phyloP scores from a whole-genome alignment of 83 land plant species.

The Picea engelmannii region DNA sequence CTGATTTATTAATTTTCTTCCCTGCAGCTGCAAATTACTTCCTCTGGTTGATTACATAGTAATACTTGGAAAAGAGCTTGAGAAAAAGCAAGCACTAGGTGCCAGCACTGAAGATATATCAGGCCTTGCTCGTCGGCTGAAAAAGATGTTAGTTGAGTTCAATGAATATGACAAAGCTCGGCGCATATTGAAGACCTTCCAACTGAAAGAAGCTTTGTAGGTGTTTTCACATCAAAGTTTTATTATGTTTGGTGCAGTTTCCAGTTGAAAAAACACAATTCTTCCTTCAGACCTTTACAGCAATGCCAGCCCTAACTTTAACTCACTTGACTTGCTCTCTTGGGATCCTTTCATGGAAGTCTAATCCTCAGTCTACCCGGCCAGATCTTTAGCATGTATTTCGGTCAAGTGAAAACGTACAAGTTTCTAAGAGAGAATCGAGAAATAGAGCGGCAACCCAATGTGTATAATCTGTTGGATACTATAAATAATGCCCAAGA shows the following conservation, averaged over 20 bases:
- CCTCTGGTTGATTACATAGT: slow-evolving; percentile 67
- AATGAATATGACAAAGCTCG: slow-evolving; percentile 94
- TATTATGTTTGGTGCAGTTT: not conserved
- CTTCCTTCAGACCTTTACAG: not conserved
- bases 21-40: slow-evolving; percentile 62
- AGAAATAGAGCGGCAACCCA: not conserved
- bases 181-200: slow-evolving; percentile 63
- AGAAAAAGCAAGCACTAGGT: slow-evolving; percentile 55
- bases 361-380: not conserved
- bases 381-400: not conserved
- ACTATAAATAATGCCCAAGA: not conserved
- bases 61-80: slow-evolving; percentile 55
- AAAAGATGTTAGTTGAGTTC: slow-evolving; percentile 85
- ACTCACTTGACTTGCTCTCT: not conserved
- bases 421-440: not conserved
- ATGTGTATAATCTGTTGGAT: slow-evolving; percentile 1
- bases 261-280: slow-evolving; percentile 4
- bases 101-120: slow-evolving; percentile 50
- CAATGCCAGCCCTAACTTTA: not conserved
- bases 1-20: not conserved
- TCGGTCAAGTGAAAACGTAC: not conserved
- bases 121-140: slow-evolving; percentile 83
- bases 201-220: slow-evolving; percentile 89
- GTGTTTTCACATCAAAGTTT: slow-evolving; percentile 1
- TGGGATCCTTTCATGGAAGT: not conserved